These are phyloP conservation scores for Starmera stellimalicola DNA, from an alignment of 1,139 yeast species.

Conservation along the genomic window DNA sequence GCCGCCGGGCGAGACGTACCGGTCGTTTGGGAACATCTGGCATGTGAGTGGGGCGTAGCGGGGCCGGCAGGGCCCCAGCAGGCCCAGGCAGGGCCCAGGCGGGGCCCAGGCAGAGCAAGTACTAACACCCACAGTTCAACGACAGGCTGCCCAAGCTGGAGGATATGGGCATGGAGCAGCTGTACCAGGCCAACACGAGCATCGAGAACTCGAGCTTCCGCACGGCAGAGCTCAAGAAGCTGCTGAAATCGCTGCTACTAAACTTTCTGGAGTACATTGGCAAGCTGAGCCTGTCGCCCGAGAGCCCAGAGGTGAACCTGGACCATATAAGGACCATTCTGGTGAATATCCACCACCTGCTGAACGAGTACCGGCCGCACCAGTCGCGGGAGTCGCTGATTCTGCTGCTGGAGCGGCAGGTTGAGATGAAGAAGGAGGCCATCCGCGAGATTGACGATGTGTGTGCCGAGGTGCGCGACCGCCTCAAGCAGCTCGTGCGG, in stretches of 20 bases:
- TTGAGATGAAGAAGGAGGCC: constrained; percentile 43
- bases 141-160: constrained; percentile 61
- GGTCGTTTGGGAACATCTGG: constrained; percentile 83
- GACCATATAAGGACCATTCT: constrained; percentile 67
- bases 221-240: constrained; percentile 56
- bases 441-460: constrained; percentile 41
- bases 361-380: constrained; percentile 83
- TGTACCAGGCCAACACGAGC: constrained; percentile 31
- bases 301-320: constrained; percentile 51
- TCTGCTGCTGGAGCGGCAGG: constrained; percentile 53
- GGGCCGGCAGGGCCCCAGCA: too few species aligned
- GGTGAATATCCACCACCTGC: constrained; percentile 73
- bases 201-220: constrained; percentile 34
- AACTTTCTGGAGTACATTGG: constrained; percentile 71
- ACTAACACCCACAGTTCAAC: constrained; percentile 27
- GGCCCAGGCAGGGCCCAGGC: too few species aligned
- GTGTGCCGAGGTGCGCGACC: constrained; percentile 33
- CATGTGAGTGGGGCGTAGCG: constrained; percentile 30
- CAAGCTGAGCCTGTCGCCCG: constrained; percentile 61
- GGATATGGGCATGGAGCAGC: constrained; percentile 59
- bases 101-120: not conserved
- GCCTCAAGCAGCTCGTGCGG: constrained; percentile 24
- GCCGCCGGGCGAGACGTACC: constrained; percentile 51
- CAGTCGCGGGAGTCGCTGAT: constrained; percentile 79
- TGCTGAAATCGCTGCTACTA: constrained; percentile 58